Percentiles rank a stretch among this genome's conserved stretches.
Conservation (phyloP, 768 basidiomycete genomes). For the Leccinum variicolor region DNA sequence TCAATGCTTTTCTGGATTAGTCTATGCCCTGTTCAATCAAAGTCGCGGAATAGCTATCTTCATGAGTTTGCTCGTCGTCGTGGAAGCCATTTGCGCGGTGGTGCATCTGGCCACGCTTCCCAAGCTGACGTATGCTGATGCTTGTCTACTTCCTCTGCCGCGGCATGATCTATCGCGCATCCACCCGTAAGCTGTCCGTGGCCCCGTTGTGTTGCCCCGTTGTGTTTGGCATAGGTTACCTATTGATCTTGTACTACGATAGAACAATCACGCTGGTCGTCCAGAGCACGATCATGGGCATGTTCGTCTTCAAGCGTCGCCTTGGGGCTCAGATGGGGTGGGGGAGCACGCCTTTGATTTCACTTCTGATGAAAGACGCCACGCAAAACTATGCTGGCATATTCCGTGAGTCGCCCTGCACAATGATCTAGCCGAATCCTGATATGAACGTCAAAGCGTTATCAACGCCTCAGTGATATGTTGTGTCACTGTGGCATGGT, state of each 20-base stretch:
- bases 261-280: conserved; percentile 21
- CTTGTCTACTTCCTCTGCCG: conserved; percentile 25
- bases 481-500: background rate
- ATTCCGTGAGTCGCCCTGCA: conserved; percentile 30
- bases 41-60: conserved; percentile 25
- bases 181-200: conserved; percentile 18
- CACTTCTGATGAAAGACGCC: conserved; percentile 43
- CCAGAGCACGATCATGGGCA: conserved; percentile 38
- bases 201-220: background rate
- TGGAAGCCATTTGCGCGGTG: conserved; percentile 14
- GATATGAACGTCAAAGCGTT: background rate
- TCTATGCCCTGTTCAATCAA: conserved; percentile 34
- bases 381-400: conserved; percentile 41
- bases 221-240: background rate
- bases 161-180: background rate
- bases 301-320: conserved; percentile 38
- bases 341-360: conserved; percentile 40
- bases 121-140: conserved; percentile 4
- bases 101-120: conserved; percentile 17
- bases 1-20: conserved; percentile 1
- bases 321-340: conserved; percentile 34
- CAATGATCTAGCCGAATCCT: background rate
- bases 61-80: conserved; percentile 9
- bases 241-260: background rate
- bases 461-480: conserved; percentile 6